A percentile compares a stretch with the other conserved stretches of the same genome.
phyloP scores from a whole-genome alignment of 75 land plant species.

The Pseudotsuga menziesii region DNA sequence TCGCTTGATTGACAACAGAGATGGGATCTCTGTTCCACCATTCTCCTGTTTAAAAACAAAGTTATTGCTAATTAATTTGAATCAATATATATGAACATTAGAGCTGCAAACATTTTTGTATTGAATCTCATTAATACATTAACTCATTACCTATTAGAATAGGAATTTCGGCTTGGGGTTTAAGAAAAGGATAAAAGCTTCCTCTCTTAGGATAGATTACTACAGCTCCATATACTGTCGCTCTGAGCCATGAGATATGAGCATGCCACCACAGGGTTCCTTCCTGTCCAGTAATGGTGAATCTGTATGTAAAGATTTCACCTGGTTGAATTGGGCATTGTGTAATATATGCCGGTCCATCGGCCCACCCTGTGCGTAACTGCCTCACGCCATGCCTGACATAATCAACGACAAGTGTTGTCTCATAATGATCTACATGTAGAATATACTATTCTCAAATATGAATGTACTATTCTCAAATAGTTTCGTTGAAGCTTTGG shows the following conservation, averaged over 20 bases:
- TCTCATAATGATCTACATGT: too few species aligned
- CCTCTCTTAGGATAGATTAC: slow-evolving; percentile 12
- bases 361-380: neutral
- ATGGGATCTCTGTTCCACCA: slow-evolving; percentile 29
- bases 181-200: slow-evolving; percentile 8
- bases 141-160: slow-evolving; percentile 11
- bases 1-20: too few species aligned
- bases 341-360: neutral
- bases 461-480: too few species aligned
- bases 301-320: neutral
- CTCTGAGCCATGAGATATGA: slow-evolving; percentile 34
- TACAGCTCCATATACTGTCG: slow-evolving; percentile 28
- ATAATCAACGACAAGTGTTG: too few species aligned
- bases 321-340: neutral
- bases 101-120: too few species aligned
- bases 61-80: too few species aligned
- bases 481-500: too few species aligned
- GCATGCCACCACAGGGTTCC: slow-evolving; percentile 38
- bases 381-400: slow-evolving; percentile 1
- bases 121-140: too few species aligned
- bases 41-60: slow-evolving; percentile 11
- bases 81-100: too few species aligned
- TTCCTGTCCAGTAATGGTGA: slow-evolving; percentile 11
- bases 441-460: too few species aligned
- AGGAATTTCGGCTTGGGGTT: slow-evolving; percentile 10